Evolutionary conservation across 2,329 filamentous ascomycete genomes (phyloP), one percentile per base, ranked within the genome.

Genomic region (Blastomyces gilchristii): DNA sequence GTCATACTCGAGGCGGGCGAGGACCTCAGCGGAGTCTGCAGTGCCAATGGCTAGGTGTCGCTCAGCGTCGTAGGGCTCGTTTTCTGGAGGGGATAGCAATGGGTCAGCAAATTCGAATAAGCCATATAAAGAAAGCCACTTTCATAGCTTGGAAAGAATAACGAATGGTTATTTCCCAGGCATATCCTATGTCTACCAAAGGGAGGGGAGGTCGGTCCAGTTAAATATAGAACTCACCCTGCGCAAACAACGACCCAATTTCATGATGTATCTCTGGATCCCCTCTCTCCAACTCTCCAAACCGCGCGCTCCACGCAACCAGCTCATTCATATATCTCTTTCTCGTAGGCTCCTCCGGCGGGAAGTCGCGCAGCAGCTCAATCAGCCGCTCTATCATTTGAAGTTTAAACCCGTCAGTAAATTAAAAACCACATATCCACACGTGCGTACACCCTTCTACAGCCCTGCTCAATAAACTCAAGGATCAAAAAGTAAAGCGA

Each of bases 211-310:
- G 43, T 54, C 22, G n/a, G n/a, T 22, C n/a, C 45, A 28, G 28
- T 28, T 52, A 56, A 59, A 11, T 25, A 31, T 3, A 31, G 5
- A 52, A 25, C 71, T 25, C 75, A 84, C 83, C 82, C 71, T 95
- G 88, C n/a, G 92, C 93, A 74, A 91, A 96, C 53, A 97, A 80
- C 41, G 85, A 87, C 60, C 94, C 94, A 45, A 87, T 87, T 53
- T 96, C 91, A 77, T 97, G 92, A 77, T 99, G 94, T 63, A 99
- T 81, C 71, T 97, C 94, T 2, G 93, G 89, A 72, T 99, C 94
- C 65, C 94, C 94, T 60, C 91, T 89, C 58, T 94, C 92, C 74
- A 89, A 90, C 56, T 94, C 89, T 68, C 92, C 91, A 71, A 85
- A 88, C 74, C 89, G 93, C 62, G 85, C 83, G 63, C 91, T 95